Evolutionary conservation across 2,329 filamentous ascomycete species (phyloP), one percentile per base, ranked within the genome.

Genomic region (Aspergillus clavatus): DNA sequence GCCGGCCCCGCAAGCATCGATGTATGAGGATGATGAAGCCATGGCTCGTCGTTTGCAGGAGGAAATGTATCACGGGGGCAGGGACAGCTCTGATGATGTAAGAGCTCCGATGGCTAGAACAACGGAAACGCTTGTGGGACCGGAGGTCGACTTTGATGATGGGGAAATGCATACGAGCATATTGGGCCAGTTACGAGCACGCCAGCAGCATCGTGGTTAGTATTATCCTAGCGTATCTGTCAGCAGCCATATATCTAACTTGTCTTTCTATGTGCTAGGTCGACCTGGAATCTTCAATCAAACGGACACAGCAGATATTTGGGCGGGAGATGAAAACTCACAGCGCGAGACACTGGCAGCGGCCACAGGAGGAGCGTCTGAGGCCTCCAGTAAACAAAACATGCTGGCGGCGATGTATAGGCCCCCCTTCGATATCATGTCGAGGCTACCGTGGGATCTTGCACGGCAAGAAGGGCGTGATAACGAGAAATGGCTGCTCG

Each of bases 41-140:
- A 91, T 97, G 83, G 93, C 93, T 5, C 82, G 90, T 65, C 81
- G 87, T 46, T 68, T 98, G 48, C 93, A 98, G 66, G 87, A 98
- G 61, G 89, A 98, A 68, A 79, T 95, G 62, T 97, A 96, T 58
- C 78, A 79, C 42, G 78, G 69, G 29, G 72, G 51, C 18, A 52
- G 70, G 11, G 71, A 70, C 29, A 72, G 71, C 50, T 58, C 72
- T 28, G 83, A 83, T 56, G 84, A 76, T 37, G 84, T 98, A 43
- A 79, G 93, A 60, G 93, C 93, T 38, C 93, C 93, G 7, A 94
- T 98, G 68, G 88, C 85, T 37, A 81, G 89, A 57, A 95, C 87
- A 22, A 94, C 88, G 10, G 93, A 98, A 71, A 95, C 89, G 0
- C 77, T 98, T 42, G 84, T 96, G 7, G 90, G 85, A 2, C 87